Evolutionary conservation across 1,284 basidiomycete species (phyloP), one percentile per base, ranked within the genome.

Genomic region (Ustilago loliicola): DNA sequence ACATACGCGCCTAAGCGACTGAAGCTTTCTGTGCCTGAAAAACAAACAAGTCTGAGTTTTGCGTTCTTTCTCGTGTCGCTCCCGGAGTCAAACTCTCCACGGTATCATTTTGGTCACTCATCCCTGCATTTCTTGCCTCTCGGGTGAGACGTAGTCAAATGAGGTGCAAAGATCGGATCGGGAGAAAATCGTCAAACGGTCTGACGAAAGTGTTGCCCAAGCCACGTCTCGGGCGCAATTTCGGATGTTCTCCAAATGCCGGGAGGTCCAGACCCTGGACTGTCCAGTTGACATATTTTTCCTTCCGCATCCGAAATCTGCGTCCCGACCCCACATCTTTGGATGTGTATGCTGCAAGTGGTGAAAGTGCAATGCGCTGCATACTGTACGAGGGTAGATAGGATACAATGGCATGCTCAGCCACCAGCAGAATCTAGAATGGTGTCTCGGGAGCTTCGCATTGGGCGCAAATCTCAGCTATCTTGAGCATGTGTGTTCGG

Each of bases 291-390:
- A 34, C 32, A 5, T 29, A 36, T 36, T 25, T 45, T 40, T 7
- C 21, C 40, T 62, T 36, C 45, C 52, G 61, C 61, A 54, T 62
- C 51, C 52, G 61, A 62, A 6, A 42, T 30, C 9, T 19, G 53
- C 27, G 27, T 52, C 51, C 25, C 51, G 27, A 52, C 27, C 40
- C 40, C 40, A 13, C 40, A 42, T 21, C 32, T 34, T 34, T 34
- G 32, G 11, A 34, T 34, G 32, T 34, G 32, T 34, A 5, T 11
- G 5, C 32, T 11, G 5, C 32, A 34, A 34, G 32, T 34, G 32
- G 5, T 11, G 11, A 34, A 5, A 34, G 32, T n/a, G n/a, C 7
- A 34, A 11, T 5, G 11, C 32, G 11, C 32, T 34, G 32, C 32
- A 11, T 34, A 7, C 32, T 34, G 7, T 11, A 34, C 32, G 32